These are phyloP conservation scores for Malus fusca DNA, from an alignment of 306 rosid species.

Conservation along the genomic window DNA sequence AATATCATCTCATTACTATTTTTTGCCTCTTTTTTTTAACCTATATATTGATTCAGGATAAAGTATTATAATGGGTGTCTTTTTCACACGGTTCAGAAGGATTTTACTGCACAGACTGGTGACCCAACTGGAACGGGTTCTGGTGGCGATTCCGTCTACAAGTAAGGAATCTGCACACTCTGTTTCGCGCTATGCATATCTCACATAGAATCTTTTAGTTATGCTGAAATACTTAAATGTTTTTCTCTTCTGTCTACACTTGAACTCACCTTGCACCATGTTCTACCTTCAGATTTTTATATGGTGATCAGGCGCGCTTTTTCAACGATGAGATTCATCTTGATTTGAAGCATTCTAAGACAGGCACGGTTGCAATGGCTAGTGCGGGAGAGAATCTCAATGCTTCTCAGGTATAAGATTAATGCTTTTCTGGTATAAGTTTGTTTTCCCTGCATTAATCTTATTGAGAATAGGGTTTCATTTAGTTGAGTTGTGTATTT, in stretches of 20 bases:
- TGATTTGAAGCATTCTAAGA: slow-evolving; percentile 88
- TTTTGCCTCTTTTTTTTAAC: not conserved
- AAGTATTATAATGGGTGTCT: slow-evolving; percentile 84
- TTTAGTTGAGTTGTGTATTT: not conserved
- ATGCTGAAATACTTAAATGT: not conserved
- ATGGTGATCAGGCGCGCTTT: slow-evolving; percentile 94
- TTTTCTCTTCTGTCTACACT: not conserved
- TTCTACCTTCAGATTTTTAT: slow-evolving; percentile 54
- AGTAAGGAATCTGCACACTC: slow-evolving; percentile 26
- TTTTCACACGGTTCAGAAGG: slow-evolving; percentile 83
- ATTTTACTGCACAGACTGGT: slow-evolving; percentile 92
- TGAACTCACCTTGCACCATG: not conserved
- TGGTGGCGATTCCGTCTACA: slow-evolving; percentile 74
- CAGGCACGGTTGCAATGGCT: slow-evolving; percentile 88
- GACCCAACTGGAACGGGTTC: slow-evolving; percentile 82
- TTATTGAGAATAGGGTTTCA: not conserved
- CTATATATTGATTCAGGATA: slow-evolving; percentile 34
- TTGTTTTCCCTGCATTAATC: not conserved
- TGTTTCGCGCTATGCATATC: not conserved
- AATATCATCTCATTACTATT: not conserved
- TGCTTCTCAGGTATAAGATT: slow-evolving; percentile 79
- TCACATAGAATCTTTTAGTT: not conserved
- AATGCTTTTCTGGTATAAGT: not conserved
- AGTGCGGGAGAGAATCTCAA: slow-evolving; percentile 94
- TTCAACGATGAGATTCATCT: slow-evolving; percentile 74